Evolutionary conservation across 228 moss, liverwort and hornwort genomes (phyloP), one percentile per base, ranked within the genome.

Genomic region (Sphagnum fallax): DNA sequence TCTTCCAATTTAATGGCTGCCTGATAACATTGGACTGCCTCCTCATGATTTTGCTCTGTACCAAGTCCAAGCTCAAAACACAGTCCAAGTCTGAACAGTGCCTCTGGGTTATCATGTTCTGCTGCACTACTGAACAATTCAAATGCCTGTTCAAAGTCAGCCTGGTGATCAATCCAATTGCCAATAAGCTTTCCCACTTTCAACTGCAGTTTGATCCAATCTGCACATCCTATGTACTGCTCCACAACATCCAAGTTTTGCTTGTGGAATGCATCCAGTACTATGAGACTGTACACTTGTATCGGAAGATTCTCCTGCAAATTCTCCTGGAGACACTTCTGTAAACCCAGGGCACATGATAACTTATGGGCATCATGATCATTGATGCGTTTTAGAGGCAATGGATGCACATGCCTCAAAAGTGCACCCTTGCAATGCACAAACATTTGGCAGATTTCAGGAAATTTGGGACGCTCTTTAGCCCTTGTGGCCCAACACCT

Each of bases 31-130:
- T 58, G 13, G 48, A 81, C 47, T 18, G 78, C 81, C 71, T 84
- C 78, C 47, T 65, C 6, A 51, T 72, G 65, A 16, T 69, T 75
- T 47, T 66, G 60, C 49, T 9, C 67, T 15, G 81, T 73, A 51
- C 84, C 81, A 73, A 78, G 78, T 11, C 81, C 81, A 52, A 84
- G 65, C 52, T 84, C 84, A 10, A 69, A 76, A 74, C 81, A 84
- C 18, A 81, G 60, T 8, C 81, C 78, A 13, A 84, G 84, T 5
- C 81, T 73, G 81, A 80, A 84, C 13, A 81, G 76, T 8, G 78
- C 75, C 61, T 84, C 84, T 0, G 81, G 74, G 16, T 84, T 70
- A 50, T 74, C 71, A 49, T 81, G 74, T 13, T 65, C 69, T 18
- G 81, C 78, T 8, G 71, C 75, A 14, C 60, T 74, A 3, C 14